Conservation (phyloP, 2,329 filamentous ascomycete genomes). For the Colletotrichum plurivorum region DNA sequence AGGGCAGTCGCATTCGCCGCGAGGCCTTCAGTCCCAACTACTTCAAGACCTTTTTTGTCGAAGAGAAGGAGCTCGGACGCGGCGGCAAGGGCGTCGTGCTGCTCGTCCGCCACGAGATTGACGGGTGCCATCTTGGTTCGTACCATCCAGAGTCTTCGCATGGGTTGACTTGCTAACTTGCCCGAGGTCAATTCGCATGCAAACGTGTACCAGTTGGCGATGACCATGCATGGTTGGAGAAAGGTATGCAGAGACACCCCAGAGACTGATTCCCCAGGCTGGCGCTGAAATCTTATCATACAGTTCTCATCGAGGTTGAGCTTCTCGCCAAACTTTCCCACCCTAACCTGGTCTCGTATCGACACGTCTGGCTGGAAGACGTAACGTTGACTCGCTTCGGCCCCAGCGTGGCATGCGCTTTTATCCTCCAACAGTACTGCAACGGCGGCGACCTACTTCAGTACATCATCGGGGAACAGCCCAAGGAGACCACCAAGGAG, state of each 20-base stretch:
- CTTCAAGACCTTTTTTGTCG: conserved; percentile 92
- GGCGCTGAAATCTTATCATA: neutral
- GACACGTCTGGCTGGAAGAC: conserved; percentile 97
- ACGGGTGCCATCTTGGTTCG: conserved; percentile 82
- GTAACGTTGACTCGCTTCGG: conserved; percentile 87
- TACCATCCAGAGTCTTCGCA: neutral
- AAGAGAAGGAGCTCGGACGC: conserved; percentile 86
- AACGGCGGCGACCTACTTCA: conserved; percentile 92
- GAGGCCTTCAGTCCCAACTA: conserved; percentile 93
- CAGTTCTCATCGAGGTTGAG: conserved; percentile 89
- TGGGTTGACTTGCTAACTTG: conserved; percentile 30
- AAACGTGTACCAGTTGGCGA: conserved; percentile 97
- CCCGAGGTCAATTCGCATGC: conserved; percentile 84
- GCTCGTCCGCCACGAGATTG: conserved; percentile 92
- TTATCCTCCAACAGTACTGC: conserved; percentile 98
- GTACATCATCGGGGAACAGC: conserved; percentile 81
- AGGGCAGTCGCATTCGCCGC: conserved; percentile 81
- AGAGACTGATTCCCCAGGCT: too few species aligned
- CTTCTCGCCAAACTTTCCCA: conserved; percentile 92
- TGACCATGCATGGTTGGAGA: conserved; percentile 95
- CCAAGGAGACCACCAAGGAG: conserved; percentile 79
- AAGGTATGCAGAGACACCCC: conserved; percentile 58
- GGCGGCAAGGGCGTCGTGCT: conserved; percentile 96
- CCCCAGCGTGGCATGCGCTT: conserved; percentile 92
- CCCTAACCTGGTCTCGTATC: conserved; percentile 95